Evolutionary conservation across 495 filamentous ascomycete species (phyloP).

Genomic region (Talaromyces ruber): DNA sequence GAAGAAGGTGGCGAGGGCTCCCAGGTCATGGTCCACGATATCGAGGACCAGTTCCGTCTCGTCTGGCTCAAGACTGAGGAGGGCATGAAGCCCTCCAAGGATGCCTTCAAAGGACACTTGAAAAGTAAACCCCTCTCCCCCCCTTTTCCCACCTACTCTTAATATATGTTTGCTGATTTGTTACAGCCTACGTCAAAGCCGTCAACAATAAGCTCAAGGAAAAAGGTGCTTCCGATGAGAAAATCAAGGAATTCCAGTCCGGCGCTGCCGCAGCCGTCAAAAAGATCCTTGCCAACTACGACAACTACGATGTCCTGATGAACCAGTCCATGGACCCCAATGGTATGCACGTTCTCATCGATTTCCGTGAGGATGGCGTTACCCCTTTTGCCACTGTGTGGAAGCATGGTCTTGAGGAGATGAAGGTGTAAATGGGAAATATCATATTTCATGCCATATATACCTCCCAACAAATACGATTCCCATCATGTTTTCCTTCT

Average conservation of each 20-base stretch:
- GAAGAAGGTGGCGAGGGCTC: constrained; percentile 54
- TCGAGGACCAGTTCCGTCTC: constrained; percentile 87
- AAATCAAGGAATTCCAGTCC: constrained; percentile 69
- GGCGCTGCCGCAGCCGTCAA: constrained; percentile 62
- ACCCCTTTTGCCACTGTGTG: constrained; percentile 87
- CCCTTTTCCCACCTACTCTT: background rate
- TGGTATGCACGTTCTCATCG: constrained; percentile 91
- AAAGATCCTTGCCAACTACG: constrained; percentile 76
- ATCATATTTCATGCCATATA: background rate
- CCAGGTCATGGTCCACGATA: constrained; percentile 72
- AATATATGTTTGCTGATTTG: background rate
- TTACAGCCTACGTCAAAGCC: constrained; percentile 78
- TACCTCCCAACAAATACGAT: background rate
- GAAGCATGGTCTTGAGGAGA: constrained; percentile 87
- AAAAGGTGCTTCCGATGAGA: constrained; percentile 48
- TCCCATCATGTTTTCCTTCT: background rate
- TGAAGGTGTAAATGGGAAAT: constrained; percentile 69
- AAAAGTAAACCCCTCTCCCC: constrained; percentile 52
- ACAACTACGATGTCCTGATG: constrained; percentile 90
- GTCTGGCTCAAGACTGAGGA: constrained; percentile 63
- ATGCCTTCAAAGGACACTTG: constrained; percentile 66
- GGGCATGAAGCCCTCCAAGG: constrained; percentile 53
- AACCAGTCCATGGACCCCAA: constrained; percentile 87
- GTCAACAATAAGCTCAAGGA: constrained; percentile 62
- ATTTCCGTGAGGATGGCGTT: constrained; percentile 93